Evolutionary conservation across 2,329 filamentous ascomycete genomes (phyloP).

Genomic region (Cladophialophora carrionii): DNA sequence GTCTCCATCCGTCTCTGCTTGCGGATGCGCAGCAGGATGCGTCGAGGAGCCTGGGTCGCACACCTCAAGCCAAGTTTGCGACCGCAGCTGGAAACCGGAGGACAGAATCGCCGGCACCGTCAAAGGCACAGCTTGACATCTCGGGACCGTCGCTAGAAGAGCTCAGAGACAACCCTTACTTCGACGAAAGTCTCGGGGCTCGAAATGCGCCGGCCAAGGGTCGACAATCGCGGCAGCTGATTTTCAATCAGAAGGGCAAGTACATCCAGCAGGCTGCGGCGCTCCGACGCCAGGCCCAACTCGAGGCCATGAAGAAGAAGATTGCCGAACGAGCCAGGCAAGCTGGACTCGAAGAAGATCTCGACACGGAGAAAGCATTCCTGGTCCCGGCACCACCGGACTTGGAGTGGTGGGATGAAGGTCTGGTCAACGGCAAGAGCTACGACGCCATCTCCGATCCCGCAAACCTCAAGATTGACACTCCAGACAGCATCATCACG

Average conservation of each 20-base stretch:
- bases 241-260: constrained; percentile 96
- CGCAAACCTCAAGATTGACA: constrained; percentile 70
- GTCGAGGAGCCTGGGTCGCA: constrained; percentile 46
- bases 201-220: constrained; percentile 63
- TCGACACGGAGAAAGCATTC: constrained; percentile 87
- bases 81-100: constrained; percentile 60
- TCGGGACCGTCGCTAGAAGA: constrained; percentile 63
- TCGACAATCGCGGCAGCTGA: constrained; percentile 72
- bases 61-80: constrained; percentile 55
- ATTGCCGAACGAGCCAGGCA: constrained; percentile 86
- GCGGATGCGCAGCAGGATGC: constrained; percentile 52
- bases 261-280: constrained; percentile 94
- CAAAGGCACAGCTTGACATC: constrained; percentile 59
- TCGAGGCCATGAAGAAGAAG: constrained; percentile 92
- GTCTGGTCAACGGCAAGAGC: constrained; percentile 71
- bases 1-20: constrained; percentile 74
- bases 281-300: constrained; percentile 78
- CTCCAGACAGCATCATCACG: constrained; percentile 84
- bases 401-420: constrained; percentile 98
- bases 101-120: constrained; percentile 48
- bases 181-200: constrained; percentile 68
- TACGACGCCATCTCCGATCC: constrained; percentile 72
- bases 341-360: constrained; percentile 89
- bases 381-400: constrained; percentile 80
- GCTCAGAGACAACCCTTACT: constrained; percentile 76